Evolutionary conservation across 78 protist species (phyloP), one percentile per base, ranked within the genome.

Genomic region (Dictyostelium brefeldianum): DNA sequence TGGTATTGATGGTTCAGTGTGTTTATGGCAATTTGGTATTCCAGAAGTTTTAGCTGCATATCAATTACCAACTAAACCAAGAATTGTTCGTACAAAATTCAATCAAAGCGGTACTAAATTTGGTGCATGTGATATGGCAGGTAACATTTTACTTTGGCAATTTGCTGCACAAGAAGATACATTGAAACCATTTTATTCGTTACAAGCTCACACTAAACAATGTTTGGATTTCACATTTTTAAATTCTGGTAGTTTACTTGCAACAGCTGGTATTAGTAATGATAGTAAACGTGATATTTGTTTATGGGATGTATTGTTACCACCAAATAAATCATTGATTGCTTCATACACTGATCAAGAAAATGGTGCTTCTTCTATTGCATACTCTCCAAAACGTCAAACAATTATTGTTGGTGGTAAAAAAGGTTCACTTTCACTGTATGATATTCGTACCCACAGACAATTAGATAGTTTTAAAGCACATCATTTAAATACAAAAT

Each of bases 61-160:
- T 64, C 89, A 83, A 71, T 41, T 83, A 1, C 91, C 95, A n/a
- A 47, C 64, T 4, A 74, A 77, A 22, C 95, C 95, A 47, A 74
- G 89, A 50, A 71, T 90, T 10, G 89, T 81, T 8, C 22, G 73
- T 53, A 62, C 73, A 22, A 56, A 71, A 74, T 90, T 90, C 41
- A 90, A 90, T 27, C 95, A 81, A 53, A 75, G 80, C 36, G 95
- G 95, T 15, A 77, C 95, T 1, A 90, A 90, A 31, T 90, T 90
- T 71, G 95, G 95, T 59, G 95, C 95, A 5, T 80, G 95, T 46
- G 95, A 90, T 71, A 83, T 90, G 64, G 46, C 89, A 11, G 95
- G 95, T 31, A 82, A 90, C 71, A 18, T 90, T 14, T 57, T 83
- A 46, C 22, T 90, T 5, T 90, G 95, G 95, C 89, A 83, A 90